A percentile compares a stretch with the other conserved stretches of the same genome.
These are phyloP conservation scores for Rhododendron kiyosumense DNA, from an alignment of 148 eudicot genomes.

Conservation along the genomic window DNA sequence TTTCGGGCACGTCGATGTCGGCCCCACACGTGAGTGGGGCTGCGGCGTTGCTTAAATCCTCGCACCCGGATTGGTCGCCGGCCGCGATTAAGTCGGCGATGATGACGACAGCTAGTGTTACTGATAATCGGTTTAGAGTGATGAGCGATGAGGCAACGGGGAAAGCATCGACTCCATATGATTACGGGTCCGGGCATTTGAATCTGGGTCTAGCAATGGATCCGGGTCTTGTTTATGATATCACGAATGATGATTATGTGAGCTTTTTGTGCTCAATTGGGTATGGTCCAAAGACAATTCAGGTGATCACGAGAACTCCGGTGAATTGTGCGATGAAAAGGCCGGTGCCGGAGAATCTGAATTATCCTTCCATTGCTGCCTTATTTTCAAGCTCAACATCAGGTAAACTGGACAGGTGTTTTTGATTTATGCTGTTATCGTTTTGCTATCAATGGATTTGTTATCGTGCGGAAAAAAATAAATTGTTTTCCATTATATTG, in stretches of 20 bases:
- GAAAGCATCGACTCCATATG: slow-evolving; percentile 62
- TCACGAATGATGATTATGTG: slow-evolving; percentile 57
- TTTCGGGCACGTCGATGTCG: slow-evolving; percentile 95
- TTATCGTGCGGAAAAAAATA: too few species aligned
- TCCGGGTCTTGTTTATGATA: slow-evolving; percentile 85
- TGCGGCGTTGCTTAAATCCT: slow-evolving; percentile 84
- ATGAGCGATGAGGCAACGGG: slow-evolving; percentile 72
- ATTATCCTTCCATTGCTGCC: slow-evolving; percentile 81
- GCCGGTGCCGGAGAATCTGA: slow-evolving; percentile 65
- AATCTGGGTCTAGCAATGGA: slow-evolving; percentile 78
- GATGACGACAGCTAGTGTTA: slow-evolving; percentile 81
- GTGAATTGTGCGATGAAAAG: slow-evolving; percentile 63
- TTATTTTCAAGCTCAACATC: slow-evolving; percentile 39
- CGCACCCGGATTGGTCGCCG: slow-evolving; percentile 70
- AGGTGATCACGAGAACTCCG: slow-evolving; percentile 71
- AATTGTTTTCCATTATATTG: too few species aligned
- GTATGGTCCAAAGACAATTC: slow-evolving; percentile 83
- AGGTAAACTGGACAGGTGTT: slow-evolving; percentile 16
- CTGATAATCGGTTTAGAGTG: slow-evolving; percentile 41
- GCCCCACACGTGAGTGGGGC: slow-evolving; percentile 94
- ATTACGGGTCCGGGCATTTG: slow-evolving; percentile 77
- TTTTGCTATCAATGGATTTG: background rate
- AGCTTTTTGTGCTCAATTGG: slow-evolving; percentile 76
- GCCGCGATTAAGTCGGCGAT: slow-evolving; percentile 48
- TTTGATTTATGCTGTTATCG: too few species aligned